Percentiles rank a stretch among this genome's conserved stretches.
Evolutionary conservation across 257 asterid genomes (phyloP).

Genomic region (Perilla frutescens): DNA sequence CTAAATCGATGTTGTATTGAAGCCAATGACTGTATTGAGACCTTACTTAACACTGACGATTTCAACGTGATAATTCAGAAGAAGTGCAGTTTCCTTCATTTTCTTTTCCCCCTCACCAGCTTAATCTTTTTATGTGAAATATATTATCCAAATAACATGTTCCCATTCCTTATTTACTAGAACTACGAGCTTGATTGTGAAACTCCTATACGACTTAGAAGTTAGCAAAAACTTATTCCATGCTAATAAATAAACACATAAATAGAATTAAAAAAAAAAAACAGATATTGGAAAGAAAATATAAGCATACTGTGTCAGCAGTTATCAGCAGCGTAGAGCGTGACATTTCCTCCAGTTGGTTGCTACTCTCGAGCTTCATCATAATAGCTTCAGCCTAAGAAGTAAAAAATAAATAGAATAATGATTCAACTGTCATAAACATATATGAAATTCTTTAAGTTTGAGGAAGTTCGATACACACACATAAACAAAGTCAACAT

Average conservation of each 20-base stretch:
- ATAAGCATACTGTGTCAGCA: slow-evolving; percentile 81
- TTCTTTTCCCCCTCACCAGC: background rate
- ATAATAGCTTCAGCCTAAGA: slow-evolving; percentile 82
- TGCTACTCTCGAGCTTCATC: slow-evolving; percentile 47
- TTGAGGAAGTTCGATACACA: background rate
- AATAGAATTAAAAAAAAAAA: background rate
- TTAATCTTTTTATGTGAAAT: background rate
- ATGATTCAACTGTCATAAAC: slow-evolving; percentile 16
- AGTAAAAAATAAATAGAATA: slow-evolving; percentile 21
- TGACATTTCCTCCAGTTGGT: slow-evolving; percentile 41
- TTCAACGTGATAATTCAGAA: background rate
- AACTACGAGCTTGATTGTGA: slow-evolving; percentile 6
- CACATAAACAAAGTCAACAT: slow-evolving; percentile 10
- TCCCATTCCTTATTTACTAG: slow-evolving; percentile 5
- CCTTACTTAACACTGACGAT: background rate
- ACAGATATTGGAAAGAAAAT: slow-evolving; percentile 9
- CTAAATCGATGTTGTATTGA: background rate
- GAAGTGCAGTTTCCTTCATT: background rate
- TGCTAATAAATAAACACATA: background rate
- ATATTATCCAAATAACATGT: slow-evolving; percentile 3
- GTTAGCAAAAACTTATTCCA: background rate
- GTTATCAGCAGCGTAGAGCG: slow-evolving; percentile 74
- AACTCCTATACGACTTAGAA: background rate
- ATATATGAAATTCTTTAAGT: slow-evolving; percentile 11
- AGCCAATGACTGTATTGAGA: background rate